Base-by-base conservation (phyloP, 495 filamentous ascomycete genomes). In the Penicillium pulvis region DNA sequence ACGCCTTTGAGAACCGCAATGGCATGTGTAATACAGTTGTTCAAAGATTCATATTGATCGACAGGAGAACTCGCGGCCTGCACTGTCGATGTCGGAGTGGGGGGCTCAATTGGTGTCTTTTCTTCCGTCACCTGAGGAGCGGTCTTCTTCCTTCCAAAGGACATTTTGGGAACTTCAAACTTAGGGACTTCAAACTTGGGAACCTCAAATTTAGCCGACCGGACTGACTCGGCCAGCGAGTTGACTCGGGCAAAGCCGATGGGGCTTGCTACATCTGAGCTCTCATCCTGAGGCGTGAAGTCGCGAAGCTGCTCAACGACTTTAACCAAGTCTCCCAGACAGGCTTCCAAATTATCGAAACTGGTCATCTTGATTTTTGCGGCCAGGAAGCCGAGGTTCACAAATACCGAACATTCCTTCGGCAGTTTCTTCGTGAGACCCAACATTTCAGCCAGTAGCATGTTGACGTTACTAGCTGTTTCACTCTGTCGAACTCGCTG, bases 401-500 rank as follows among this genome's bases (percentile, higher is more conserved):
- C n/a, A 17, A 56, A 56, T 10, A 49, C 42, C 11, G 53, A 46
- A 10, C 43, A 46, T 23, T 46, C 16, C 2, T 56, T 43, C 23
- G 53, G 53, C 11, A 56, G 17, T 16, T 48, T 36, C 19, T 56
- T 49, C 12, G 24, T 49, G 26, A 49, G 46, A 49, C 23, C 46
- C 12, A 56, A 26, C 24, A 56, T 56, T n/a, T 56, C 53, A 26
- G 53, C 26, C 2, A 56, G 11, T 1, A 49, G n/a, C 17, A 46
- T 14, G 17, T 56, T 56, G 2, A 56, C 44, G 28, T 56, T 39
- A 4, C n/a, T 48, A 11, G 53, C 53, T 10, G 43, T 56, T 39
- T 56, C 31, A 49, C 53, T 56, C 26, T 46, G 53, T 2, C 53
- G 53, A 9, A 56, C 53, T 14, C 53, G 43, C 19, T 56, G 53